Evolutionary conservation across 345 rosid species (phyloP).

Genomic region (Alliaria petiolata): DNA sequence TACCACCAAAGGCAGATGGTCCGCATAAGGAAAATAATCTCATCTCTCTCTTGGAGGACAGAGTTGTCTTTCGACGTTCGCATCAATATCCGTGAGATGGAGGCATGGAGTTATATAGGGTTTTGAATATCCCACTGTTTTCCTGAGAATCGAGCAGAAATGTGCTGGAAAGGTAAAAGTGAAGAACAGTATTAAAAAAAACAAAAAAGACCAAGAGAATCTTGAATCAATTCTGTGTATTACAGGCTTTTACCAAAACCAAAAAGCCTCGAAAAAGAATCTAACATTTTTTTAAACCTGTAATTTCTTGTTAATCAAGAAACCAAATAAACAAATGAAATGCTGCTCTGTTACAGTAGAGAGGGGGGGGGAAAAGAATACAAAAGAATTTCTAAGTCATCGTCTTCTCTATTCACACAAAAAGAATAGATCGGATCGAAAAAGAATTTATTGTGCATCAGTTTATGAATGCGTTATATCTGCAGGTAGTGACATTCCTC

Average conservation of each 20-base stretch:
- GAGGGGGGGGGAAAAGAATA: conserved; percentile 32
- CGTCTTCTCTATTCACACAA: conserved; percentile 58
- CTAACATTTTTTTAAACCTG: not conserved
- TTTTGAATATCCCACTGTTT: not conserved
- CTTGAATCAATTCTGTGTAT: not conserved
- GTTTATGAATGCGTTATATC: conserved; percentile 19
- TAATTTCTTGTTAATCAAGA: conserved; percentile 30
- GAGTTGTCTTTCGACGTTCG: not conserved
- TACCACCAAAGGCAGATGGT: not conserved
- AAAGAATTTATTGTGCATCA: not conserved
- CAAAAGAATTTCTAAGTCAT: conserved; percentile 43
- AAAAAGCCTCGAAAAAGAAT: not conserved
- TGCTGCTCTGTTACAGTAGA: conserved; percentile 27
- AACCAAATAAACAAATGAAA: conserved; percentile 27
- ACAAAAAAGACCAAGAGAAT: too few relatives aligned
- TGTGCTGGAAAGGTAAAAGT: not conserved
- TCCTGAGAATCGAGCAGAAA: not conserved
- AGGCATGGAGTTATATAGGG: too few relatives aligned
- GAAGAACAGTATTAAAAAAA: too few relatives aligned
- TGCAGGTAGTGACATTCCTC: conserved; percentile 32
- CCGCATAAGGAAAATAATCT: too few relatives aligned
- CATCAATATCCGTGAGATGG: not conserved
- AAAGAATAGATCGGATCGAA: conserved; percentile 44
- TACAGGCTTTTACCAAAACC: conserved; percentile 7
- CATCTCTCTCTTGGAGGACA: not conserved